Conservation (phyloP, 2,329 filamentous ascomycete species). For the Trichoderma sp. region DNA sequence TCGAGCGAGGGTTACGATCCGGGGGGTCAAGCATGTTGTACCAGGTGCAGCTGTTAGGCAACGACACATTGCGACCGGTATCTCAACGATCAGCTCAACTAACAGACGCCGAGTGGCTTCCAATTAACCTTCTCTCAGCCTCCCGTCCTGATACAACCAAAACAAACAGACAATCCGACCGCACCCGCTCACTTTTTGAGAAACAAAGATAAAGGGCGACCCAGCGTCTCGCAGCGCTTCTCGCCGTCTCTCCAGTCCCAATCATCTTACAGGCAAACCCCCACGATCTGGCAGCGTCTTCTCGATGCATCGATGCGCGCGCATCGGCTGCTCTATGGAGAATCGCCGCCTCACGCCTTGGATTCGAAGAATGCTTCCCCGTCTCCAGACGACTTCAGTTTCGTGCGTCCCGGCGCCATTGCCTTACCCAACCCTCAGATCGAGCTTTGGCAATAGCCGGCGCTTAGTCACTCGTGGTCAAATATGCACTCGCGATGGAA, state of each 20-base stretch:
- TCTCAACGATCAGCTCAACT: neutral
- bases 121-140: slow-evolving; percentile 15
- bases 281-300: slow-evolving; percentile 15
- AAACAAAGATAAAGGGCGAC: neutral
- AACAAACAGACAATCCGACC: neutral
- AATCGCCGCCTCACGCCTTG: neutral
- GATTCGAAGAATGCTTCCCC: neutral
- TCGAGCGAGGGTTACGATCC: slow-evolving; percentile 17
- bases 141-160: neutral
- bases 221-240: neutral
- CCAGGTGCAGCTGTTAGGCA: neutral
- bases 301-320: slow-evolving; percentile 14
- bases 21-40: neutral
- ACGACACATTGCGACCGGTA: neutral
- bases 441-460: slow-evolving; percentile 7
- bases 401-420: slow-evolving; percentile 4
- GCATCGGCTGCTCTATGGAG: slow-evolving; percentile 6
- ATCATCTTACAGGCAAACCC: neutral
- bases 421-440: neutral
- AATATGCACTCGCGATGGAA: slow-evolving; percentile 11
- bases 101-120: neutral
- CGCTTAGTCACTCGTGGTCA: slow-evolving; percentile 20
- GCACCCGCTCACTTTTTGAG: neutral
- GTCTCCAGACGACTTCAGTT: slow-evolving; percentile 1
- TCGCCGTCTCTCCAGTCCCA: slow-evolving; percentile 1